Base-by-base conservation (phyloP, 1,284 basidiomycete species). In the Vanrija sp. region DNA sequence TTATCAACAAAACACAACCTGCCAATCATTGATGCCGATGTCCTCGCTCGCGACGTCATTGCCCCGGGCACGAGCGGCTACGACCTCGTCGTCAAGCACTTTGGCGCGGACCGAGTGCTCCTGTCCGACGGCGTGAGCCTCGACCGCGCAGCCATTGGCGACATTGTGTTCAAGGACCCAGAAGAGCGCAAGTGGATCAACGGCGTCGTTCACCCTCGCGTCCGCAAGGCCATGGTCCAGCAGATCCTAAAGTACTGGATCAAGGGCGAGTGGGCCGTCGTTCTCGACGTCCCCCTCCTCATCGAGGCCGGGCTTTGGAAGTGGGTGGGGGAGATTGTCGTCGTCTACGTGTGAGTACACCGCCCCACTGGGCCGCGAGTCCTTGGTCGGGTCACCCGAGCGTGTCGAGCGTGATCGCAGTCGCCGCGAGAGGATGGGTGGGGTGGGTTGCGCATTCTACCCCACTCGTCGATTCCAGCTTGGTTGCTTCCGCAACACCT, bases 251-350 rank as follows among this genome's bases (percentile, higher is more conserved):
- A 78, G 53, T 79, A 79, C 59, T 98, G 95, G 93, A 51, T 92
- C 35, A 75, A 72, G 24, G 95, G 94, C 3, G 78, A 89, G 61
- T 84, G 82, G 66, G 80, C 87, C 49, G 89, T 89, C 56, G 81
- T 98, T 3, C 77, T 98, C 55, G 95, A 98, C 72, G 88, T 97
- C 7, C 95, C 95, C n/a, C 76, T 98, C 47, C 78, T 98, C 52
- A 87, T 98, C 53, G 95, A 98, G 73, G 86, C 89, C 1, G 86
- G 87, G 1, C 71, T 98, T 48, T 92, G 88, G 85, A 84, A 83
- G 67, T 88, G 83, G 79, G 88, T 94, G 51, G 92, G 86, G 2
- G 82, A 83, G 62, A 83, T 94, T 10, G 82, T 94, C 3, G 84
- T 98, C 16, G 92, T 97, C 3, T 96, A 89, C 52, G 66, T 77